Evolutionary conservation across 2,329 filamentous ascomycete genomes (phyloP).

Genomic region (Erysiphe neolycopersici): DNA sequence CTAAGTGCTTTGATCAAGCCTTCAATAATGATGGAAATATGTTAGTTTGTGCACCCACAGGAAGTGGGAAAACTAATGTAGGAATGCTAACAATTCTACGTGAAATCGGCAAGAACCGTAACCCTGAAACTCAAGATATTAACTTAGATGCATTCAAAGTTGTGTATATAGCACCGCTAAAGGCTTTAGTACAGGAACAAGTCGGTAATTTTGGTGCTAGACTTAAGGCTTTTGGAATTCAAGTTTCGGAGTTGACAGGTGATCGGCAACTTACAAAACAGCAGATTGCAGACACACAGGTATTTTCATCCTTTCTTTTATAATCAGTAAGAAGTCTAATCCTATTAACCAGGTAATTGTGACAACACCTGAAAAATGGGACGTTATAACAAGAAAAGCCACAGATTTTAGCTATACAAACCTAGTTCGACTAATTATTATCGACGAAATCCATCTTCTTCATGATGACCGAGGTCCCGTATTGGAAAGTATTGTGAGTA

Average conservation of each 20-base stretch:
- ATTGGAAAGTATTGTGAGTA: conserved; percentile 83
- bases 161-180: conserved; percentile 86
- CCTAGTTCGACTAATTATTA: conserved; percentile 83
- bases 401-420: conserved; percentile 94
- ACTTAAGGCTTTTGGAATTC: conserved; percentile 71
- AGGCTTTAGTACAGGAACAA: conserved; percentile 90
- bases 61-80: conserved; percentile 95
- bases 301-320: too few species aligned
- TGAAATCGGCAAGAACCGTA: conserved; percentile 85
- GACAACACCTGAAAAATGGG: conserved; percentile 96
- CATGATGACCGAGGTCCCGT: conserved; percentile 95
- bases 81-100: conserved; percentile 91
- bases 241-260: conserved; percentile 84
- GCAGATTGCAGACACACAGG: conserved; percentile 86
- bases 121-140: conserved; percentile 73
- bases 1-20: conserved; percentile 70
- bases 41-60: conserved; percentile 90
- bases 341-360: conserved; percentile 39
- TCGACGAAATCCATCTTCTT: conserved; percentile 92
- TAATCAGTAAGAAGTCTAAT: too few species aligned
- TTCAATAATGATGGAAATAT: conserved; percentile 92
- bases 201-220: conserved; percentile 92
- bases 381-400: conserved; percentile 93
- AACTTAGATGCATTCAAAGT: conserved; percentile 96
- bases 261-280: conserved; percentile 96